Conservation (phyloP, 202 grass and related monocot genomes). For the Setaria italica region DNA sequence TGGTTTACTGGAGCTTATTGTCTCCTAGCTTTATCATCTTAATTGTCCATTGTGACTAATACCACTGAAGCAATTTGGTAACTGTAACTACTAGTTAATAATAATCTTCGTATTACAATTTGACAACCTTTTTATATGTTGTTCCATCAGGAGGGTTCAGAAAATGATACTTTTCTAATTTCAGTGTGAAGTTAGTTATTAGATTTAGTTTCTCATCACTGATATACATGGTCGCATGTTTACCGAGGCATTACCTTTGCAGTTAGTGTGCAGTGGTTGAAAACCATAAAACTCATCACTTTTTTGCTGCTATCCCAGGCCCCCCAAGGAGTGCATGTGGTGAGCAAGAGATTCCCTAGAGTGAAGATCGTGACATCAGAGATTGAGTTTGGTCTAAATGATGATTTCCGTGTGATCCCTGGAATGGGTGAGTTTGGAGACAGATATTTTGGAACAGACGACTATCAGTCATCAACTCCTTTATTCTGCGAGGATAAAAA, state of each 20-base stretch:
- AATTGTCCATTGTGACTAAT: neutral
- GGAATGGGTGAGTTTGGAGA: conserved; percentile 98
- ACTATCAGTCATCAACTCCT: conserved; percentile 68
- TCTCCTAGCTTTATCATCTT: neutral
- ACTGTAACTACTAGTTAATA: conserved; percentile 5
- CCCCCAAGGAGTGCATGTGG: conserved; percentile 84
- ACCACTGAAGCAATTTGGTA: conserved; percentile 12
- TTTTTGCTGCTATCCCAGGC: conserved; percentile 53
- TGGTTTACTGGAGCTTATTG: conserved; percentile 10
- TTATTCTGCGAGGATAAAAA: conserved; percentile 61
- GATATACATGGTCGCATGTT: neutral
- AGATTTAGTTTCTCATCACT: neutral
- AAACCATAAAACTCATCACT: conserved; percentile 18
- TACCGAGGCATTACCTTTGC: neutral
- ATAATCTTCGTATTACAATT: neutral
- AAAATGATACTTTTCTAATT: neutral
- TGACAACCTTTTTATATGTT: neutral
- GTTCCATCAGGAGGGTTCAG: neutral
- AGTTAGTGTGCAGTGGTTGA: neutral
- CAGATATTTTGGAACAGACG: conserved; percentile 90
- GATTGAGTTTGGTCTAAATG: conserved; percentile 88
- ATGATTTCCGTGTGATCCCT: conserved; percentile 83
- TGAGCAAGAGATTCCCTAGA: conserved; percentile 97
- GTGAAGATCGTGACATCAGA: conserved; percentile 96
- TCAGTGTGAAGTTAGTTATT: neutral